Conservation (phyloP, 2,329 filamentous ascomycete genomes). For the Fusarium solani-melongenae region DNA sequence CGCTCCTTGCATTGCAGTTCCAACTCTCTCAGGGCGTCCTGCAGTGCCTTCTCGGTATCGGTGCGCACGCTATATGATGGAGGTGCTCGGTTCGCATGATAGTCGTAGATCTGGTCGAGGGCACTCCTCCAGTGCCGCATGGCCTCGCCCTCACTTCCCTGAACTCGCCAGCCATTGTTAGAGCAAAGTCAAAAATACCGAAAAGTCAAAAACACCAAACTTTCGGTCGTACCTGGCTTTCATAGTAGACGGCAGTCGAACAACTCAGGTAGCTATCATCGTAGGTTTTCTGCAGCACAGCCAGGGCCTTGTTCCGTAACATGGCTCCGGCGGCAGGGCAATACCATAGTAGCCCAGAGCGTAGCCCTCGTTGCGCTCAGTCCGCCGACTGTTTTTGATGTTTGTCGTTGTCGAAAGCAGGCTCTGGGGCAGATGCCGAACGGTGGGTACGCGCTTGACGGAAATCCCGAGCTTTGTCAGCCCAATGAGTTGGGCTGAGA, state of each 20-base stretch:
- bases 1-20: slow-evolving; percentile 94
- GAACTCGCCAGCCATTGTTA: slow-evolving; percentile 13
- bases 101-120: slow-evolving; percentile 88
- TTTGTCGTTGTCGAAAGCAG: slow-evolving; percentile 9
- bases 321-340: slow-evolving; percentile 52
- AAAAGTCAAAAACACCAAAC: neutral
- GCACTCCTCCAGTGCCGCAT: slow-evolving; percentile 90
- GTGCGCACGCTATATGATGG: slow-evolving; percentile 76
- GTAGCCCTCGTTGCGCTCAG: slow-evolving; percentile 29
- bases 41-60: slow-evolving; percentile 85
- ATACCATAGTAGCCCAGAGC: slow-evolving; percentile 45
- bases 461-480: neutral
- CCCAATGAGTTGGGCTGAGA: slow-evolving; percentile 1
- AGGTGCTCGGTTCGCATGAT: slow-evolving; percentile 80
- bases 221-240: slow-evolving; percentile 75
- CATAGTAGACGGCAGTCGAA: slow-evolving; percentile 96
- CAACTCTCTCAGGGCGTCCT: slow-evolving; percentile 83
- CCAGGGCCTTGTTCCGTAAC: slow-evolving; percentile 67
- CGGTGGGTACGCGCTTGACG: slow-evolving; percentile 11
- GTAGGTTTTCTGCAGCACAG: slow-evolving; percentile 94
- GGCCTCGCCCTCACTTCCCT: slow-evolving; percentile 94
- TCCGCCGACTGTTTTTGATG: slow-evolving; percentile 22
- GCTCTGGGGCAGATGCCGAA: neutral
- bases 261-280: slow-evolving; percentile 96
- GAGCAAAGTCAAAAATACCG: neutral